These are phyloP conservation scores for Russula sp. DNA, from an alignment of 768 basidiomycete genomes.

Conservation along the genomic window DNA sequence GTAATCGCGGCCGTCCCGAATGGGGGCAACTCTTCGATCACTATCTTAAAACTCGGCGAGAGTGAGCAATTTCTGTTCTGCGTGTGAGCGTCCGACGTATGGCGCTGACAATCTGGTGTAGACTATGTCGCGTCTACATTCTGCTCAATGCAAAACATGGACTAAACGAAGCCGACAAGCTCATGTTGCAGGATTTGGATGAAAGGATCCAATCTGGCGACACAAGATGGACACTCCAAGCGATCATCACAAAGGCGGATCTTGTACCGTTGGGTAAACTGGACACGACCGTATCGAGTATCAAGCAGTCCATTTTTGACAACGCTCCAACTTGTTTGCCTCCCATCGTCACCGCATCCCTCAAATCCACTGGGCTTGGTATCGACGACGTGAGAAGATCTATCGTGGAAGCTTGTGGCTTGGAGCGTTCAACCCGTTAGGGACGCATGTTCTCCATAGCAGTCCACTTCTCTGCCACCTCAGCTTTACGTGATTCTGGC, in stretches of 20 bases:
- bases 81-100: too few relatives aligned
- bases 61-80: constrained; percentile 39
- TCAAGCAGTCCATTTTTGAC: constrained; percentile 48
- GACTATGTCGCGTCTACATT: constrained; percentile 65
- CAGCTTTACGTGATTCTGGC: constrained; percentile 9
- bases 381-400: constrained; percentile 51
- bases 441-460: neutral
- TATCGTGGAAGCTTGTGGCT: constrained; percentile 54
- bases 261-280: constrained; percentile 34
- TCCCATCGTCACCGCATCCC: constrained; percentile 50
- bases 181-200: constrained; percentile 55
- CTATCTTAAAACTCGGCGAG: constrained; percentile 53
- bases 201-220: constrained; percentile 34
- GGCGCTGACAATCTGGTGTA: constrained; percentile 27
- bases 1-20: constrained; percentile 61
- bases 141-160: constrained; percentile 65
- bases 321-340: constrained; percentile 56
- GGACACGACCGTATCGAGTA: constrained; percentile 34
- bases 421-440: constrained; percentile 19
- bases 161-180: constrained; percentile 47
- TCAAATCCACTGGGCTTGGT: constrained; percentile 48
- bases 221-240: constrained; percentile 54
- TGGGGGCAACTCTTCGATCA: constrained; percentile 69
- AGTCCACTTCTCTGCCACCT: neutral
- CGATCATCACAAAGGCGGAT: constrained; percentile 70